Conservation (phyloP, 805 yeast species). For the Pichia californica region DNA sequence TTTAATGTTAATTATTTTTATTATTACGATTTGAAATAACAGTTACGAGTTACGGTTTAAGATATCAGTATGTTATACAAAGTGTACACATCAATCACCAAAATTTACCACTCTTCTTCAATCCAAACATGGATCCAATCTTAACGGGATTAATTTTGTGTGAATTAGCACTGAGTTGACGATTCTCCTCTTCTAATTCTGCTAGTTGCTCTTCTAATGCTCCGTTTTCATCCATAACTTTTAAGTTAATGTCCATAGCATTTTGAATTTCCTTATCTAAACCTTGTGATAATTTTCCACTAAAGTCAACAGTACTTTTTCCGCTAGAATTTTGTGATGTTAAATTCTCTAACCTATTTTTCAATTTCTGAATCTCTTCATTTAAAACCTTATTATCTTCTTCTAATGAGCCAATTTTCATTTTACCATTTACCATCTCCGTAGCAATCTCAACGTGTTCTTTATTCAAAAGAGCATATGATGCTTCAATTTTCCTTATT, state of each 20-base stretch:
- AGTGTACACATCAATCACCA: too few species aligned
- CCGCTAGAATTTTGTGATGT: constrained; percentile 14
- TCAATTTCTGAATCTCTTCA: constrained; percentile 41
- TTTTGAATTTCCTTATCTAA: constrained; percentile 47
- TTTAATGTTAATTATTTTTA: too few species aligned
- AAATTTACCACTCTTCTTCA: constrained; percentile 12
- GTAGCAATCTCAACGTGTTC: constrained; percentile 87
- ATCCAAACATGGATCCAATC: constrained; percentile 11
- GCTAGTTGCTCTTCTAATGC: constrained; percentile 47
- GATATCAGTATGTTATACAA: too few species aligned
- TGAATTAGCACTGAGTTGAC: constrained; percentile 24
- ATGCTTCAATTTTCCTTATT: constrained; percentile 64
- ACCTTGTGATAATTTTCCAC: constrained; percentile 27
- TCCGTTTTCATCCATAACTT: constrained; percentile 60
- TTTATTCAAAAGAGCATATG: constrained; percentile 60
- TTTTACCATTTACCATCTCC: constrained; percentile 74
- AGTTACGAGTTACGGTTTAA: too few species aligned
- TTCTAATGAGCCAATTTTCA: constrained; percentile 63
- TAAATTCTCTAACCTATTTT: constrained; percentile 33
- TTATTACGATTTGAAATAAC: too few species aligned
- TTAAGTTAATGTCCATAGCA: constrained; percentile 54
- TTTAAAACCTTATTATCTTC: constrained; percentile 67
- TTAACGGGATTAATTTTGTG: constrained; percentile 7
- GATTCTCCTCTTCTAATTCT: constrained; percentile 33
- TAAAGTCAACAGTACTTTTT: constrained; percentile 23